phyloP scores from a whole-genome alignment of 805 yeast species.

The Kodamaea kaohsiungensis region DNA sequence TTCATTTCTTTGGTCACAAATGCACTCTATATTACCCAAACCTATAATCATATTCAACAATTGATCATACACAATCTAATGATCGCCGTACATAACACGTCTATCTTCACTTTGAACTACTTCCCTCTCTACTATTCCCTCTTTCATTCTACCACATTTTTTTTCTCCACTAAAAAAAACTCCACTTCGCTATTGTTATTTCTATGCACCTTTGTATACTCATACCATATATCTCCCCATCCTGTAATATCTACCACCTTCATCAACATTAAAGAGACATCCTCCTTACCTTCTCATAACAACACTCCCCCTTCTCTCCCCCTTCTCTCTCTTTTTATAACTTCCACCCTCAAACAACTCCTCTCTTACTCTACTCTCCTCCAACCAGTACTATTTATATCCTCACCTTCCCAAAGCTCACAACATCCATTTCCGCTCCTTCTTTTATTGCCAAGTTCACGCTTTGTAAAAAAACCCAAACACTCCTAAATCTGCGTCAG shows the following conservation, averaged over 20 bases:
- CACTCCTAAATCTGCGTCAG: slow-evolving; percentile 1
- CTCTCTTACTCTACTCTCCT: too few relatives aligned
- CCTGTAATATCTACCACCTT: too few relatives aligned
- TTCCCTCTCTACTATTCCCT: too few relatives aligned
- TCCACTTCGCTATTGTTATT: not conserved
- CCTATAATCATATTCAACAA: not conserved
- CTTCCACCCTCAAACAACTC: too few relatives aligned
- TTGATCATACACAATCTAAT: not conserved
- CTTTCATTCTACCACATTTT: not conserved
- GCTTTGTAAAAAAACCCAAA: not conserved
- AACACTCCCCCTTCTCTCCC: not conserved
- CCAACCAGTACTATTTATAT: not conserved
- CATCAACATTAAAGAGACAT: too few relatives aligned
- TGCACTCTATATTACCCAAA: not conserved
- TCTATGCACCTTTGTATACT: too few relatives aligned
- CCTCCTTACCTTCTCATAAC: not conserved
- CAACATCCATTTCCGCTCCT: not conserved
- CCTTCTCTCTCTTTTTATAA: too few relatives aligned
- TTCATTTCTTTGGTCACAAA: not conserved
- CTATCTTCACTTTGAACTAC: not conserved
- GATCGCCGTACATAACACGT: not conserved
- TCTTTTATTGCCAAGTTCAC: not conserved
- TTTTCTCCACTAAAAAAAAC: not conserved
- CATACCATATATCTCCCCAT: not conserved
- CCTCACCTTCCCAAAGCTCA: not conserved